Evolutionary conservation across 495 filamentous ascomycete genomes (phyloP), one percentile per base, ranked within the genome.

Genomic region (Pyrenula massariospora): DNA sequence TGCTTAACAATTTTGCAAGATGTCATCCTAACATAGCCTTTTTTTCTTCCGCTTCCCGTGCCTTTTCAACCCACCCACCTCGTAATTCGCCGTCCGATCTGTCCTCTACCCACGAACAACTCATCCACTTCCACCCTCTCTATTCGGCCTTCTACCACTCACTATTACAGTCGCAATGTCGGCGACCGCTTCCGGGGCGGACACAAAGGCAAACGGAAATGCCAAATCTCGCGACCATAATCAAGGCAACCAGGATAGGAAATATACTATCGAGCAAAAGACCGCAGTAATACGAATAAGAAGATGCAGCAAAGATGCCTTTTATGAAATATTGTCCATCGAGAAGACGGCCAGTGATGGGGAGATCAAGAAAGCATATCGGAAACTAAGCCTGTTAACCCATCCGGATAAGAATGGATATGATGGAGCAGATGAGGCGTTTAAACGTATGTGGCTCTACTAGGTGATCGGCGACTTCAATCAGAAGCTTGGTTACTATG

Each of bases 351-450:
- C 84, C 55, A 79, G 81, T 25, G 91, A 96, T 60, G 71, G 73
- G 57, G 91, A 95, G 64, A 87, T 98, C 65, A 98, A 97, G 70
- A 98, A 97, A 77, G 91, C 93, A 1, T 98, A 98, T 72, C 79
- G 91, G 63, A 96, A 96, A 71, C 74, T 91, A 61, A 90, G 86
- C 73, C 72, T 98, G 62, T 73, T 96, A 63, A 96, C 92, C 56
- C 93, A 98, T 75, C 93, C 93, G 56, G 93, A 98, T 74, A 98
- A 98, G 77, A 98, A 96, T 75, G 91, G 89, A n/a, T 91, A 95
- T 70, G 88, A 92, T 24, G 85, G 91, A 31, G 91, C 93, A 55
- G 93, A 96, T 70, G 93, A 98, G 72, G 93, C 93, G 22, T 98
- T 98, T 71, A 97, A 97, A 72, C 71, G 84, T 88, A 66, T 73